Base-by-base conservation (phyloP, 352 stramenopile genomes). In the Phytophthora kernoviae region DNA sequence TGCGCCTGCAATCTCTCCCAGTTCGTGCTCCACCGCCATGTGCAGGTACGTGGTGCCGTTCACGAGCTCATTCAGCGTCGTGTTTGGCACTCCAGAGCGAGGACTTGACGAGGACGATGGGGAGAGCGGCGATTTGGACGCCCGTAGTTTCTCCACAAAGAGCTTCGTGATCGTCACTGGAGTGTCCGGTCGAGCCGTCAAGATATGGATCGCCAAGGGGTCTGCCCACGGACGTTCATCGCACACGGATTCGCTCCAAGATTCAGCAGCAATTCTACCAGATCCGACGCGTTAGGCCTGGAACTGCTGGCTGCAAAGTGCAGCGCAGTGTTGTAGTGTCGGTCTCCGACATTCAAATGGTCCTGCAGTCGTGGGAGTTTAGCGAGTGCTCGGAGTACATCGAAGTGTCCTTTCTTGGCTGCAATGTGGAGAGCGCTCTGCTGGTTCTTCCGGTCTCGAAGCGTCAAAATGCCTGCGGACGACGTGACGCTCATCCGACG, bases 351-450 rank as follows among this genome's bases (percentile, higher is more conserved):
- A 54, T 92, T 93, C 49, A 94, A 61, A 49, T 87, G 85, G 15
- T 93, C 86, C 8, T 75, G 60, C 10, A 87, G 68, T 18, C 80
- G 65, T 33, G 86, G 86, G 14, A 94, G 84, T 51, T 90, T 92
- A 18, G 77, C 81, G n/a, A 94, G 79, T 37, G 86, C 86, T 14
- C 73, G 70, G 45, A 94, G 64, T 36, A 94, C 86, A 36, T 94
- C 86, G 47, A 91, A 68, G 55, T 94, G 86, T 6, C 84, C 86
- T 54, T 94, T 94, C 34, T 88, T 89, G 42, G 84, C 86, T 0
- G 86, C 86, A 33, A 94, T 90, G 59, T 94, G 86, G 24, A 94
- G 71, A 55, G 84, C 86, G 48, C 81, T 93, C 66, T 94, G 86
- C 63, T 88, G 81, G 66, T 93, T 92, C 73, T 92, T 94, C 44